Base-by-base conservation (phyloP, 2,329 filamentous ascomycete genomes). In the Spiromastix sp. region DNA sequence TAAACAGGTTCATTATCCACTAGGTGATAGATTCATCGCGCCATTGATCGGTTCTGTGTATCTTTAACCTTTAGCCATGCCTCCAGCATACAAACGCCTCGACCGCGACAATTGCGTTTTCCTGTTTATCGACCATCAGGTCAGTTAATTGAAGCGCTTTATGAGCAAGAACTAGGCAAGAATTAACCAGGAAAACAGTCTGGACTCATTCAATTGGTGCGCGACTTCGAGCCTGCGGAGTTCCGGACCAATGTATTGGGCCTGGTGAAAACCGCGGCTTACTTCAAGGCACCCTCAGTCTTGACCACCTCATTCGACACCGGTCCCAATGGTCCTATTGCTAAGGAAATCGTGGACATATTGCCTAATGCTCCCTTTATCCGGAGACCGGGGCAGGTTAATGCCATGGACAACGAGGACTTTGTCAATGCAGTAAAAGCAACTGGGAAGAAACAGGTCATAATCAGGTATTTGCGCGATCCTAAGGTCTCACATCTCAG, bases 381-480 rank as follows among this genome's bases (percentile, higher is more conserved):
- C 50, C 65, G 70, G 46, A 74, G 81, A 22, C 68, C 79, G 41
- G 81, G 81, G 25, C 77, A 86, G 51, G 79, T 86, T 48, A 72
- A 85, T 50, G 81, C 81, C 2, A 85, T 79, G 81, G 82, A 86
- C 51, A 85, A 83, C 47, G 46, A 67, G 2, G 72, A 81, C 0
- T 85, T 86, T 63, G 70, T 70, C 22, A 64, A 64, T 2, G 80
- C 81, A 2, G 67, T 86, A 41, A 60, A 68, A 43, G 78, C 77
- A 2, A 72, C 78, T 3, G 72, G 72, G 39, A 77, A 75, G 54
- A 75, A 68, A 19, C 82, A 86, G 54, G 63, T 86, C 47, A 81
- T 86, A 49, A 56, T 87, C 68, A 55, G 41, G 53, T 56, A 8
- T 7, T 11, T 8, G 21, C 20, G 7, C 15, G n/a, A 18, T 18